Percentiles rank a stretch among this genome's conserved stretches.
Evolutionary conservation across 306 rosid genomes (phyloP).

Genomic region (Cucurbita ficifolia): DNA sequence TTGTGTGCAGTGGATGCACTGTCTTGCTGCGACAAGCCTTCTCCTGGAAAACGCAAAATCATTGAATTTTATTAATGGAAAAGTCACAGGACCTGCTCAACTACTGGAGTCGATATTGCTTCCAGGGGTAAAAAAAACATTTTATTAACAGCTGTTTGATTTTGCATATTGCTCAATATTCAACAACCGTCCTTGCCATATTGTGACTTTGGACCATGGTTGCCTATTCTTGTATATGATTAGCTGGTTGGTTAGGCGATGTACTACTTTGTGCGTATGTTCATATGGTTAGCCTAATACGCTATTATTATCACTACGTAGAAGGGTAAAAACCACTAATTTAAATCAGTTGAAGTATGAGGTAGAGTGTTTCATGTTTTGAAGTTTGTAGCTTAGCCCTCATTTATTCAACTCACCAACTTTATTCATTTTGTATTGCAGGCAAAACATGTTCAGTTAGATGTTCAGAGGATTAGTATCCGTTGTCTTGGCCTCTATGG

Average conservation of each 20-base stretch:
- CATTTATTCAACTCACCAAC: background rate
- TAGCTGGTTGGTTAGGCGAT: background rate
- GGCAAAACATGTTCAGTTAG: constrained; percentile 83
- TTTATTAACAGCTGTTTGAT: background rate
- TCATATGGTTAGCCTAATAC: background rate
- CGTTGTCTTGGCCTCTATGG: constrained; percentile 93
- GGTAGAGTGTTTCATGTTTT: background rate
- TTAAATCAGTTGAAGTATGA: background rate
- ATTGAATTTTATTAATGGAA: constrained; percentile 39
- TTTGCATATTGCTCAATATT: background rate
- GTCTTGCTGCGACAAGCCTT: constrained; percentile 65
- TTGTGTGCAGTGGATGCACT: constrained; percentile 84
- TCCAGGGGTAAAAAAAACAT: constrained; percentile 53
- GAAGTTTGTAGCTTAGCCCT: background rate
- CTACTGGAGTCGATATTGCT: constrained; percentile 67
- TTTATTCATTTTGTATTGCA: constrained; percentile 26
- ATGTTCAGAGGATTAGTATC: constrained; percentile 72
- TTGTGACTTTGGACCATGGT: background rate
- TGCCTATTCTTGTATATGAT: background rate
- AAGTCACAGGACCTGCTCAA: constrained; percentile 43
- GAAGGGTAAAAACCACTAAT: background rate
- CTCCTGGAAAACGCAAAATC: constrained; percentile 67
- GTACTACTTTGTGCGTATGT: background rate
- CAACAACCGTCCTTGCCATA: background rate
- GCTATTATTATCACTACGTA: background rate